Evolutionary conservation across 176 grass and related monocot genomes (phyloP).

Genomic region (Bonia amplexicaulis): DNA sequence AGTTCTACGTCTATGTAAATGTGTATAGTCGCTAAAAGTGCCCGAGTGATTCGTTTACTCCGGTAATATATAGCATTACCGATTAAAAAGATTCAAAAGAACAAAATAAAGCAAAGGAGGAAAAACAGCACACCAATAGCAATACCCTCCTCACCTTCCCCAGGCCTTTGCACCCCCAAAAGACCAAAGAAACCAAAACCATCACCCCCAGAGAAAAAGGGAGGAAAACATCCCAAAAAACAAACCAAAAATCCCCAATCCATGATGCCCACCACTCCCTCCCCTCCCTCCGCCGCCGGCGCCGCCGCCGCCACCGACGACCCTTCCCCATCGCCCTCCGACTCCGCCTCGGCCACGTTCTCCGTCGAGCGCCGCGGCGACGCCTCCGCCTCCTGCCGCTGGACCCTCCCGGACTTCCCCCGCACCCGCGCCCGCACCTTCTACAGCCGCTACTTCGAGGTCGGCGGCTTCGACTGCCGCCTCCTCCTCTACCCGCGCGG

Average conservation of each 20-base stretch:
- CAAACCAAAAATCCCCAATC: slow-evolving; percentile 55
- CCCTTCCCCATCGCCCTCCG: slow-evolving; percentile 39
- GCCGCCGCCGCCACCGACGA: slow-evolving; percentile 30
- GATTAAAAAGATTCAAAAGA: background rate
- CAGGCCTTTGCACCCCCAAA: background rate
- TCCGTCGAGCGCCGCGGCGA: slow-evolving; percentile 67
- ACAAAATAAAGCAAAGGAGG: background rate
- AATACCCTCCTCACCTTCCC: background rate
- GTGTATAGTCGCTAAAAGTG: background rate
- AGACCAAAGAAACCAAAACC: slow-evolving; percentile 34
- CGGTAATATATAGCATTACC: background rate
- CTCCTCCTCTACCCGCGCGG: slow-evolving; percentile 89
- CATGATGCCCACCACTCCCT: slow-evolving; percentile 47
- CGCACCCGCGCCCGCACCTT: slow-evolving; percentile 66
- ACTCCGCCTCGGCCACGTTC: slow-evolving; percentile 36
- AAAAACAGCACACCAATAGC: background rate
- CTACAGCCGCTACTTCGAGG: slow-evolving; percentile 90
- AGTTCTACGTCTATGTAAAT: background rate
- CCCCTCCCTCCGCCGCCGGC: slow-evolving; percentile 17
- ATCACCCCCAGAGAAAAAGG: background rate
- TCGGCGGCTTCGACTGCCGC: slow-evolving; percentile 91
- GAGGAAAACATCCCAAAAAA: slow-evolving; percentile 22
- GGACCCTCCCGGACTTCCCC: slow-evolving; percentile 77
- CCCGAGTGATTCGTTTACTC: no score
- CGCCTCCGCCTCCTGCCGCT: slow-evolving; percentile 74